Conservation (phyloP, 225 moss, liverwort and hornwort species). For the Anthoceros angustus region DNA sequence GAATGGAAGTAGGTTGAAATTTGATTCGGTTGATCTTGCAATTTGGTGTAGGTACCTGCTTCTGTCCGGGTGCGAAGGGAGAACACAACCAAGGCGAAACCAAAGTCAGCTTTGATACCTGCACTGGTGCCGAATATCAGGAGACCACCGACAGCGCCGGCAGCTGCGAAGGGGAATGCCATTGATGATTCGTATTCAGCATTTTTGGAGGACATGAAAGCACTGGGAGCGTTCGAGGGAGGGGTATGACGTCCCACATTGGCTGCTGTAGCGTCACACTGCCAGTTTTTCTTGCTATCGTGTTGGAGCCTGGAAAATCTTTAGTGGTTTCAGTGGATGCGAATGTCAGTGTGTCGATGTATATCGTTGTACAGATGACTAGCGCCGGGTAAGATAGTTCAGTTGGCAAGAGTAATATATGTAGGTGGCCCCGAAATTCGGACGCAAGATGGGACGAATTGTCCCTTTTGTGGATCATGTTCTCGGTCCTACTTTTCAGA, state of each 20-base stretch:
- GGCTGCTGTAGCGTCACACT: too few relatives aligned
- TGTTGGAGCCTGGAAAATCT: too few relatives aligned
- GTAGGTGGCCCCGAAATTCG: too few relatives aligned
- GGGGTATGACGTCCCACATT: conserved; percentile 17
- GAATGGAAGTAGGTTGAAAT: neutral
- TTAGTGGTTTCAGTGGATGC: too few relatives aligned
- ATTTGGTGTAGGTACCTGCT: conserved; percentile 62
- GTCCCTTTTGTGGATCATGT: too few relatives aligned
- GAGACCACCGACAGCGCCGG: conserved; percentile 6
- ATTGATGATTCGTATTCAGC: conserved; percentile 94
- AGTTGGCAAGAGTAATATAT: too few relatives aligned
- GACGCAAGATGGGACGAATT: too few relatives aligned
- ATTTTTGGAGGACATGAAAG: conserved; percentile 99
- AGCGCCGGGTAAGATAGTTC: too few relatives aligned
- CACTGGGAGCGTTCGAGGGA: conserved; percentile 84
- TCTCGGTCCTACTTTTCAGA: too few relatives aligned
- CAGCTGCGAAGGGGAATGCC: conserved; percentile 17
- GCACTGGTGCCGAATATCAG: conserved; percentile 18
- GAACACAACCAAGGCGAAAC: conserved; percentile 55
- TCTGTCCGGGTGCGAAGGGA: conserved; percentile 95
- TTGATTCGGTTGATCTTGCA: neutral
- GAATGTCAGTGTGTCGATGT: too few relatives aligned
- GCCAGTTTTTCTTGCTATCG: too few relatives aligned
- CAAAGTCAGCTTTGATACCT: conserved; percentile 31
- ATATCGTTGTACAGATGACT: too few relatives aligned